Percentiles rank a stretch among this genome's conserved stretches.
These are phyloP conservation scores for Canavalia gladiata DNA, from an alignment of 306 rosid species.

Conservation along the genomic window DNA sequence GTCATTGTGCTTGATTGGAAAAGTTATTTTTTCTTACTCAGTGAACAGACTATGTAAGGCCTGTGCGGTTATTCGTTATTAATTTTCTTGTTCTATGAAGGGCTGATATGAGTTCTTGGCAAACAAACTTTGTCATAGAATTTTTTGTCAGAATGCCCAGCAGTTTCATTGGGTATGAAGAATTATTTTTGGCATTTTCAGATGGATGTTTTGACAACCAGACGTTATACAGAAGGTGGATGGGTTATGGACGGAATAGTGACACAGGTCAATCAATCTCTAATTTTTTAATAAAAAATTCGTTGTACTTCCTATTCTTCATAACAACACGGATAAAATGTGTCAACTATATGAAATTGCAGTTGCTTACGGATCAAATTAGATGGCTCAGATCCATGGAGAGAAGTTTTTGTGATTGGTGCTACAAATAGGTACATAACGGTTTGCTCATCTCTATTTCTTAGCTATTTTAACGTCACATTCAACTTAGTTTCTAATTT, in stretches of 20 bases:
- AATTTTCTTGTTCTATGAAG: background rate
- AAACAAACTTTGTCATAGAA: background rate
- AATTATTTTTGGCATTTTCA: conserved; percentile 40
- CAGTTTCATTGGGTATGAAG: background rate
- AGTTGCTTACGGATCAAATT: conserved; percentile 60
- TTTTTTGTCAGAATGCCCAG: background rate
- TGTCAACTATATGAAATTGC: conserved; percentile 38
- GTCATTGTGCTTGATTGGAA: background rate
- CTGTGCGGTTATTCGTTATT: conserved; percentile 2
- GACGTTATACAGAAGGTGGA: conserved; percentile 81
- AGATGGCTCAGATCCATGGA: conserved; percentile 79
- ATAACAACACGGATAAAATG: conserved; percentile 16
- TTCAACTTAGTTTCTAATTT: too few species aligned
- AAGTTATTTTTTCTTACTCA: background rate
- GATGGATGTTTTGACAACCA: conserved; percentile 91
- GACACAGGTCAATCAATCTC: conserved; percentile 71
- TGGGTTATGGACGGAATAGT: conserved; percentile 68
- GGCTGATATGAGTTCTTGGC: background rate
- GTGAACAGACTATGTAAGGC: background rate
- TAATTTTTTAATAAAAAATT: conserved; percentile 17
- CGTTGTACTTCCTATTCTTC: background rate
- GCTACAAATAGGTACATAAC: conserved; percentile 89
- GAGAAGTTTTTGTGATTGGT: conserved; percentile 88
- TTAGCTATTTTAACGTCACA: too few species aligned
- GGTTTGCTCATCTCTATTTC: conserved; percentile 21